Percentiles rank a stretch among this genome's conserved stretches.
Conservation (phyloP, 768 basidiomycete species). For the Calocybe indica region DNA sequence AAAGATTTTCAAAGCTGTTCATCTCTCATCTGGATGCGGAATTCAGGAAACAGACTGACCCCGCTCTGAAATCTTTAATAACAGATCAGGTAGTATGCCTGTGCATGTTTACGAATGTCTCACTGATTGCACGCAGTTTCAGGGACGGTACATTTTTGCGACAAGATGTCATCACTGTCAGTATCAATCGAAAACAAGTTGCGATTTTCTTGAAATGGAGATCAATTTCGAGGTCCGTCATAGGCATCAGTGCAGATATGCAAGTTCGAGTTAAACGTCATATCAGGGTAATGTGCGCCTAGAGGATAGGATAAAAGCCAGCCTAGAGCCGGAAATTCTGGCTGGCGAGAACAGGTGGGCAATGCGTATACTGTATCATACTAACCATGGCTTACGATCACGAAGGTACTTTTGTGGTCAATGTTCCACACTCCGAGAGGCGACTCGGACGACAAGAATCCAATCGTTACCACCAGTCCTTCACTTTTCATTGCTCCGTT, state of each 20-base stretch:
- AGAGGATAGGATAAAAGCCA: slow-evolving; percentile 62
- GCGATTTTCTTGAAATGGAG: slow-evolving; percentile 86
- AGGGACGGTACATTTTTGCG: slow-evolving; percentile 78
- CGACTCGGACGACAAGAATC: slow-evolving; percentile 71
- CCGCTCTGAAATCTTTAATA: slow-evolving; percentile 61
- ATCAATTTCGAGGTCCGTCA: slow-evolving; percentile 66
- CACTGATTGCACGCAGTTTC: slow-evolving; percentile 52
- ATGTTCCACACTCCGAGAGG: slow-evolving; percentile 71
- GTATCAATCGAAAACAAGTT: slow-evolving; percentile 57
- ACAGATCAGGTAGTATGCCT: slow-evolving; percentile 52
- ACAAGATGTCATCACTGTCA: slow-evolving; percentile 73
- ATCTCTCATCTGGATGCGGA: slow-evolving; percentile 84
- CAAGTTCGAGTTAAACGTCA: background rate
- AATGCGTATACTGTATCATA: background rate
- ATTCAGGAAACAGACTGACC: slow-evolving; percentile 74
- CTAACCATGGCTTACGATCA: background rate
- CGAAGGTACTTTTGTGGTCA: slow-evolving; percentile 75
- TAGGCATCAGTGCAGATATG: background rate
- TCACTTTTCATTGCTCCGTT: slow-evolving; percentile 91
- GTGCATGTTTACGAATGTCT: background rate
- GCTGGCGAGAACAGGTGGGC: slow-evolving; percentile 80
- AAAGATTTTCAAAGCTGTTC: slow-evolving; percentile 91
- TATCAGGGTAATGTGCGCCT: slow-evolving; percentile 64
- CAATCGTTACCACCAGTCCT: slow-evolving; percentile 77
- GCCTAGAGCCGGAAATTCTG: slow-evolving; percentile 66